A percentile compares a stretch with the other conserved stretches of the same genome.
Conservation (phyloP, 2,329 filamentous ascomycete genomes). For the Alternaria postmessia region DNA sequence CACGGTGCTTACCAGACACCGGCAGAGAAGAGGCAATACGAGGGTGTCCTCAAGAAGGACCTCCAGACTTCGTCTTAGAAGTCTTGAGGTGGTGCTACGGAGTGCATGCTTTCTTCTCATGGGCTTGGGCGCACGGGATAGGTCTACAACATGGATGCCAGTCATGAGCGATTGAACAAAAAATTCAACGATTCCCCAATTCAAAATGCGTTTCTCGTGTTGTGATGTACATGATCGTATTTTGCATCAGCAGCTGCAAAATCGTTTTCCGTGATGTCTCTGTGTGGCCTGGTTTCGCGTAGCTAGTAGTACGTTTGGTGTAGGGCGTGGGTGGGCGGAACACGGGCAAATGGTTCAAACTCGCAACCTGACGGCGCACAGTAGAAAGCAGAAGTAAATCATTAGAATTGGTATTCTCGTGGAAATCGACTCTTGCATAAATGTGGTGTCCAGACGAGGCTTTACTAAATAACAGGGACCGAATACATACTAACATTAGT, state of each 20-base stretch:
- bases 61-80: conserved; percentile 65
- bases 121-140: conserved; percentile 50
- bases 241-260: background rate
- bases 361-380: background rate
- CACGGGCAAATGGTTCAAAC: background rate
- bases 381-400: background rate
- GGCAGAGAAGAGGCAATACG: conserved; percentile 96
- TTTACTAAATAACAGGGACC: background rate
- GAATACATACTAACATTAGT: background rate
- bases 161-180: conserved; percentile 44
- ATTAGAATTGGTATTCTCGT: background rate
- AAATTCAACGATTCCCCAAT: conserved; percentile 52
- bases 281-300: background rate
- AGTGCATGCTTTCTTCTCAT: conserved; percentile 46
- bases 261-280: background rate
- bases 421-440: background rate
- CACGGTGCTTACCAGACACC: conserved; percentile 99
- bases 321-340: no score
- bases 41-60: conserved; percentile 99
- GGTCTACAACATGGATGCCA: conserved; percentile 44
- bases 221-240: background rate
- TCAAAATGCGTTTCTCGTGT: conserved; percentile 18
- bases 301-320: background rate
- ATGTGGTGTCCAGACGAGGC: background rate
- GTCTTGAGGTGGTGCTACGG: conserved; percentile 31